Conservation (phyloP, 2,329 filamentous ascomycete species). For the Rhinocladiella similis region DNA sequence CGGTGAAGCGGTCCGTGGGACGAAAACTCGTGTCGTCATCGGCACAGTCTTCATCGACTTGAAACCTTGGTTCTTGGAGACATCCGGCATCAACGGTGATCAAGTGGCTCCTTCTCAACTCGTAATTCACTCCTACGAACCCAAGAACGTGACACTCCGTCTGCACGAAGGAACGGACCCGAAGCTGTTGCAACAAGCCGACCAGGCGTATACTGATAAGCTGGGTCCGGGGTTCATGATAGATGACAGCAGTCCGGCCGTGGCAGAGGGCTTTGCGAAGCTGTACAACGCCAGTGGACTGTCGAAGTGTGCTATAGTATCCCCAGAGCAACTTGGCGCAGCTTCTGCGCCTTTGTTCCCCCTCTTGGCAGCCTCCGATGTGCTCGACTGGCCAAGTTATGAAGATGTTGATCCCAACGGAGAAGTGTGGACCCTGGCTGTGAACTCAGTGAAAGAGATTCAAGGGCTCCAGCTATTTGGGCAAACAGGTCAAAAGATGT, state of each 20-base stretch:
- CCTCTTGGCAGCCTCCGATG: not conserved
- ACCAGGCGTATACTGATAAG: conserved; percentile 5
- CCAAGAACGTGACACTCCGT: conserved; percentile 2
- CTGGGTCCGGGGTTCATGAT: not conserved
- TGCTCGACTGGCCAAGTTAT: not conserved
- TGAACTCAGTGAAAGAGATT: not conserved
- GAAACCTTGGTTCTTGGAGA: conserved; percentile 2
- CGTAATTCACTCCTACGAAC: not conserved
- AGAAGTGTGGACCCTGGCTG: conserved; percentile 1
- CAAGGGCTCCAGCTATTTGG: not conserved
- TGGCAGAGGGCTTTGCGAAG: conserved; percentile 1
- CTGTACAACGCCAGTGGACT: conserved; percentile 5
- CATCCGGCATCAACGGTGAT: not conserved
- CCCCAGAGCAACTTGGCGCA: not conserved
- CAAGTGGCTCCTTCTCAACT: not conserved
- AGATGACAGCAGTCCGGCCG: not conserved
- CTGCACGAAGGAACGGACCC: not conserved
- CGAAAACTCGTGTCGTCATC: not conserved
- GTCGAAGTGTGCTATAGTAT: not conserved
- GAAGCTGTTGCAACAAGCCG: conserved; percentile 1
- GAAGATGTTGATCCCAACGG: not conserved
- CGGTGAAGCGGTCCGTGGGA: conserved; percentile 1
- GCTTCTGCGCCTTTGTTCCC: not conserved
- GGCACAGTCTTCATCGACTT: conserved; percentile 4
- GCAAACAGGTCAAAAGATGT: not conserved